Conservation (phyloP, 208 protist species). For the Polymyxa betae region DNA sequence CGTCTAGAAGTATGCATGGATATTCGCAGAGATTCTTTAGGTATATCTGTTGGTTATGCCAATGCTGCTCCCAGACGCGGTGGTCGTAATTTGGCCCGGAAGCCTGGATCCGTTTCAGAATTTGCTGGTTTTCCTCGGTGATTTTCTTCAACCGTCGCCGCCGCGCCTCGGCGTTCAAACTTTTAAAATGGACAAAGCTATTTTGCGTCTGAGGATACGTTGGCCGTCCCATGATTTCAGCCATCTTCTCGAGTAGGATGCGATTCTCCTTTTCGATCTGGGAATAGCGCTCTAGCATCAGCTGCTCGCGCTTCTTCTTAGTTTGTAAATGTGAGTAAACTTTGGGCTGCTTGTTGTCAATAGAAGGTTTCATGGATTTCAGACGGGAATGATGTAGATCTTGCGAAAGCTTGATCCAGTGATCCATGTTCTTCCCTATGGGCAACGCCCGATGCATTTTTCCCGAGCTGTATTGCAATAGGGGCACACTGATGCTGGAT, state of each 20-base stretch:
- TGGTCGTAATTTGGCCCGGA: constrained; percentile 50
- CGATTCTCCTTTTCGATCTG: constrained; percentile 55
- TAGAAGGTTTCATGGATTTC: constrained; percentile 41
- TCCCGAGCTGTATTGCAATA: no score
- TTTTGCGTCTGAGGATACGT: background rate
- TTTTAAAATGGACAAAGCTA: background rate
- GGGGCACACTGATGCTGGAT: no score
- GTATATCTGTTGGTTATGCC: constrained; percentile 1
- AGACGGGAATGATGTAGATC: constrained; percentile 26
- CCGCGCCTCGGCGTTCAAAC: constrained; percentile 48
- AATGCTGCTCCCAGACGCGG: constrained; percentile 34
- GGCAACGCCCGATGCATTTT: constrained; percentile 30
- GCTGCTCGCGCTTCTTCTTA: constrained; percentile 51
- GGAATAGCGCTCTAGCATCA: constrained; percentile 20
- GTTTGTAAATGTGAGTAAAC: constrained; percentile 36
- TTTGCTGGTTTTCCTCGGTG: constrained; percentile 53
- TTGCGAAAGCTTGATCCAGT: background rate
- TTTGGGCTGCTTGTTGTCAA: constrained; percentile 8
- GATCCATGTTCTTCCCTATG: constrained; percentile 15
- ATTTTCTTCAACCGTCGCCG: constrained; percentile 11
- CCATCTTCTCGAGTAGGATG: constrained; percentile 53
- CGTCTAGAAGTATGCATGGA: constrained; percentile 45
- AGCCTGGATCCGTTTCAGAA: constrained; percentile 43
- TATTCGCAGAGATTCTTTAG: constrained; percentile 53
- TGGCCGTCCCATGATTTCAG: constrained; percentile 48